Percentiles rank a stretch among this genome's conserved stretches.
Conservation (phyloP, 225 moss, liverwort and hornwort genomes). For the Polytrichum formosum region DNA sequence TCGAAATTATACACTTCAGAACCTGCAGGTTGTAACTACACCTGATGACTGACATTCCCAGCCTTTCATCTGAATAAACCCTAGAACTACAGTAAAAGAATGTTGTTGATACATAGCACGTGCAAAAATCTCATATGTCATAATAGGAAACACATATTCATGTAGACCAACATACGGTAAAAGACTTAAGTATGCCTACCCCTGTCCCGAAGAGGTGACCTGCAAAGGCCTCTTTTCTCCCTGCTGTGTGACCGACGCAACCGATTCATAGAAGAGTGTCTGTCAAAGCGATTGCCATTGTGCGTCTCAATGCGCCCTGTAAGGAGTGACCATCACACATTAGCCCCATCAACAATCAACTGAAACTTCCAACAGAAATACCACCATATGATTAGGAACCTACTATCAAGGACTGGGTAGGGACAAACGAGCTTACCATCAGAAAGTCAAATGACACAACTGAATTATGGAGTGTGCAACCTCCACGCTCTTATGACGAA, state of each 20-base stretch:
- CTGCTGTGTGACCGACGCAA: slow-evolving; percentile 52
- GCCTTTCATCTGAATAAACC: neutral
- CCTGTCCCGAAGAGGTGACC: slow-evolving; percentile 43
- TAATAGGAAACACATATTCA: too few relatives aligned
- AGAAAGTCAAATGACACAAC: slow-evolving; percentile 57
- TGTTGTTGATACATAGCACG: too few relatives aligned
- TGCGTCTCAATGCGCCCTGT: slow-evolving; percentile 53
- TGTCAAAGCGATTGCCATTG: slow-evolving; percentile 45
- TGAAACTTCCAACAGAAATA: slow-evolving; percentile 31
- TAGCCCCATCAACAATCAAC: slow-evolving; percentile 18
- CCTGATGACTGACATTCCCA: neutral
- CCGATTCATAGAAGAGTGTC: slow-evolving; percentile 45
- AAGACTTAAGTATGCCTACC: slow-evolving; percentile 25
- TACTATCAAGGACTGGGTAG: slow-evolving; percentile 50
- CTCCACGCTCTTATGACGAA: slow-evolving; percentile 52
- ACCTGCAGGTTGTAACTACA: neutral
- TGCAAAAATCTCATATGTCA: too few relatives aligned
- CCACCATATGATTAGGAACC: slow-evolving; percentile 31
- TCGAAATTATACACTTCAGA: neutral
- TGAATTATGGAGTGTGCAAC: slow-evolving; percentile 58
- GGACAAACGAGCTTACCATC: slow-evolving; percentile 58
- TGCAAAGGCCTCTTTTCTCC: slow-evolving; percentile 51
- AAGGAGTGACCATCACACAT: slow-evolving; percentile 24
- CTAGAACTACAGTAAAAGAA: too few relatives aligned
- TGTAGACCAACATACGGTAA: too few relatives aligned